Evolutionary conservation across 345 rosid genomes (phyloP), one percentile per base, ranked within the genome.

Genomic region (Litchi chinensis): DNA sequence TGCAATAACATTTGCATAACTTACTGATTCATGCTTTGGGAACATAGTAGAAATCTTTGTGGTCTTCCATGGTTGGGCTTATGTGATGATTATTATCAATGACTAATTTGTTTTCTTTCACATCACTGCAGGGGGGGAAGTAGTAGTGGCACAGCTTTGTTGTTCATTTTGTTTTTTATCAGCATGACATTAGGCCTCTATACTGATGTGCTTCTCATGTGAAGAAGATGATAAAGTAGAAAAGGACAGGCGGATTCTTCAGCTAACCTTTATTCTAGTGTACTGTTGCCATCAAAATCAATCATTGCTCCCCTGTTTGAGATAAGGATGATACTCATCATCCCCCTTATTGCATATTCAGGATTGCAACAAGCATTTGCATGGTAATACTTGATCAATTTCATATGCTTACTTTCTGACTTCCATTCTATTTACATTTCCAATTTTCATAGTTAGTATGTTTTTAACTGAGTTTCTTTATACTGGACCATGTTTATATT

Each of bases 361-460:
- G 98, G 98, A 80, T 81, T 93, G 70, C 98, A 95, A 75, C 98
- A 95, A 82, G 97, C 98, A 82, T 95, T 93, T 87, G 97, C 92
- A 57, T 92, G 98, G 98, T 93, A 90, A 21, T 71, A 41, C 75
- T 74, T 48, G 24, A 65, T 75, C 16, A 62, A 19, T 78, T 78
- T 60, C 40, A 65, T 37, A 32, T 24, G 6, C 56, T 0, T 64
- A 9, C 37, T 66, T 37, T 60, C 39, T 32, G 37, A 62, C 57
- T 44, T 75, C 76, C 69, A 16, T 70, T 64, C 8, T 63, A 10
- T 22, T 69, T 44, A 56, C 71, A 54, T 8, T 57, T 66, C 32
- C 10, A 68, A n/a, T 64, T 19, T 19, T 39, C 28, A 44, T 68
- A 5, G 40, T 77, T 37, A 70, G 43, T 32, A 19, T 40, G 62